A percentile compares a stretch with the other conserved stretches of the same genome.
These are phyloP conservation scores for Ampelomyces quisqualis DNA, from an alignment of 2,329 filamentous ascomycete genomes.

Conservation along the genomic window DNA sequence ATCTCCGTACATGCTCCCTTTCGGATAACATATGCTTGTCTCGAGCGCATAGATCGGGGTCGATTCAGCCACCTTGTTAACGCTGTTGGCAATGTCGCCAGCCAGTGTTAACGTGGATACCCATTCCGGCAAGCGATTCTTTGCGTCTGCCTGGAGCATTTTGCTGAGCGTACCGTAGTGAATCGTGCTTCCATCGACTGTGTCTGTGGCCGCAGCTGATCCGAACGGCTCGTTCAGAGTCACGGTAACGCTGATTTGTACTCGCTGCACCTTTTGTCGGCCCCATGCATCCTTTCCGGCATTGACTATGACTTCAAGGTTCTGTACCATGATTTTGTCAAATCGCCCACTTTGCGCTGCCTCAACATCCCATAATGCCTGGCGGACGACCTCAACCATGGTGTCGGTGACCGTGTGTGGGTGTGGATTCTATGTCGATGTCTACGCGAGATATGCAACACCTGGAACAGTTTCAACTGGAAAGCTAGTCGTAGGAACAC, in stretches of 20 bases:
- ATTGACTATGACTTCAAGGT: constrained; percentile 59
- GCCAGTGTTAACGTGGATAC: constrained; percentile 26
- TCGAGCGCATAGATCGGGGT: constrained; percentile 46
- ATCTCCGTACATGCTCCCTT: constrained; percentile 66
- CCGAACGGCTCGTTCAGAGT: constrained; percentile 59
- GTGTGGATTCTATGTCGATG: background rate
- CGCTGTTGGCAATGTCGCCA: constrained; percentile 13
- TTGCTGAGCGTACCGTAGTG: constrained; percentile 75
- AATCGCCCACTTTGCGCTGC: constrained; percentile 22
- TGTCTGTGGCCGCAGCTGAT: constrained; percentile 60
- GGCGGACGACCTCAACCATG: constrained; percentile 17
- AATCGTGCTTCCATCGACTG: constrained; percentile 67
- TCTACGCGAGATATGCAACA: background rate
- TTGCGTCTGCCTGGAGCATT: constrained; percentile 56
- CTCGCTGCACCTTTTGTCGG: constrained; percentile 62
- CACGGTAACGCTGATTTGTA: constrained; percentile 61
- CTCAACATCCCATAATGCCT: constrained; percentile 25
- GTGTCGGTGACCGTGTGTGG: background rate
- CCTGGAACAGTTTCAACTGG: too few relatives aligned
- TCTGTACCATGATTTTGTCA: constrained; percentile 59
- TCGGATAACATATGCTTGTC: constrained; percentile 61
- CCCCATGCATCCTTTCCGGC: constrained; percentile 71
- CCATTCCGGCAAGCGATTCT: constrained; percentile 27
- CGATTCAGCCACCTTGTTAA: constrained; percentile 28
- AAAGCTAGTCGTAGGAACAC: too few relatives aligned